phyloP scores from a whole-genome alignment of 768 basidiomycete genomes.

The Megacollybia marginata region DNA sequence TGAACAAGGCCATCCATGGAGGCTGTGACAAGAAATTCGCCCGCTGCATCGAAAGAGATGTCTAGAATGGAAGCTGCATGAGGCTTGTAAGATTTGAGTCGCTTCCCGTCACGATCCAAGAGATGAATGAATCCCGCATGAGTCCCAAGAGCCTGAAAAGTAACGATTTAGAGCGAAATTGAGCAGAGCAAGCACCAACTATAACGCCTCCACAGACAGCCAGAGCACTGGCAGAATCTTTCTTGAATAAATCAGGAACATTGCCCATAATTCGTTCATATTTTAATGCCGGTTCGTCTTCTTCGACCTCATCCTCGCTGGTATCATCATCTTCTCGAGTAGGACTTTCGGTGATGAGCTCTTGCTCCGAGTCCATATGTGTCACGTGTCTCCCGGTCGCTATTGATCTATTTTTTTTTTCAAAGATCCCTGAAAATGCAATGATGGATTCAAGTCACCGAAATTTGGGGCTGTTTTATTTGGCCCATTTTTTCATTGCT shows the following conservation, averaged over 20 bases:
- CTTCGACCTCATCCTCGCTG: slow-evolving; percentile 4
- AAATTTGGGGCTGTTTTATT: too few relatives aligned
- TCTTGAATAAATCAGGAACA: slow-evolving; percentile 72
- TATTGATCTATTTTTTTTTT: too few relatives aligned
- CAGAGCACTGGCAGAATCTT: slow-evolving; percentile 84
- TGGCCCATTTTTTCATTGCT: too few relatives aligned
- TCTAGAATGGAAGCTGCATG: slow-evolving; percentile 85
- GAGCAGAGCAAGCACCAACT: slow-evolving; percentile 31
- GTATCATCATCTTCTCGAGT: slow-evolving; percentile 9
- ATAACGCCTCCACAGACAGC: slow-evolving; percentile 66
- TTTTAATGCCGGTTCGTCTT: slow-evolving; percentile 75
- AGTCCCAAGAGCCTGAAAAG: slow-evolving; percentile 75
- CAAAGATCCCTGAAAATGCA: too few relatives aligned
- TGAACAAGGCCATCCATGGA: slow-evolving; percentile 74
- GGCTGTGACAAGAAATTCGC: slow-evolving; percentile 87
- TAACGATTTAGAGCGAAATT: slow-evolving; percentile 1
- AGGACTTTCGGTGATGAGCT: slow-evolving; percentile 7
- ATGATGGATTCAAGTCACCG: too few relatives aligned
- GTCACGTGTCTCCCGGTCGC: too few relatives aligned
- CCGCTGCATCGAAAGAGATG: slow-evolving; percentile 75
- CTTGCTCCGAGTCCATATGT: too few relatives aligned
- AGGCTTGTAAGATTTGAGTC: slow-evolving; percentile 84
- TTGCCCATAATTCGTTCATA: slow-evolving; percentile 77
- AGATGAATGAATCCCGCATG: slow-evolving; percentile 91
- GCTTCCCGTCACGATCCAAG: slow-evolving; percentile 68